Base-by-base conservation (phyloP, 2,329 filamentous ascomycete species). In the Neofusicoccum ribis region DNA sequence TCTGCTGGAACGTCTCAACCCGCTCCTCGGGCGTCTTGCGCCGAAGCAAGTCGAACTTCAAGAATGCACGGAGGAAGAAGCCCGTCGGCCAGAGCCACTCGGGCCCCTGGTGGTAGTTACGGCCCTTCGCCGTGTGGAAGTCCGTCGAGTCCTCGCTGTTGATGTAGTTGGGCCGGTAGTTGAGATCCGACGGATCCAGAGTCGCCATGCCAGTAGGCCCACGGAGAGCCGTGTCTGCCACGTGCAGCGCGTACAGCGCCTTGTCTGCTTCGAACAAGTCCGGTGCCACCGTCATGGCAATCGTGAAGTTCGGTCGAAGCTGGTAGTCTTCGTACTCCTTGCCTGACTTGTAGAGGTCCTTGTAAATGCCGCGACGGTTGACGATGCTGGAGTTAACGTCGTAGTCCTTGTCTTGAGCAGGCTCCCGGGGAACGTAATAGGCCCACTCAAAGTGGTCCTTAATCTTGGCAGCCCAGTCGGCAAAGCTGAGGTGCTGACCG, bases 271-370 rank as follows among this genome's bases (percentile, higher is more conserved):
- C 86, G 76, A 99, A 99, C 14, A 99, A 86, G 31, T 92, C 90
- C 0, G 95, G 92, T 0, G 96, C 93, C 0, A 96, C 94, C 1
- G 90, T 88, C 95, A 99, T 98, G 70, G 94, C 92, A 69, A 99
- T 94, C 37, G 93, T 86, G 80, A 96, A 98, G 80, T 99, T 99
- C 67, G 91, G 85, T 27, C 95, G 91, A 47, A 99, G 86, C 77
- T 99, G 95, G 79, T 99, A 99, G 79, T 99, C 95, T 75, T 98
- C 93, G 74, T 96, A 97, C 76, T 95, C 92, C 78, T 97, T 98
- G 68, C 92, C 92, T 52, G 93, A 96, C 69, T 86, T 88, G 84
- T 97, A 97, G 17, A 98, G 81, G 76, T 99, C 95, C 81, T 99
- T 99, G 87, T 99, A 99, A 74, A 99, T 96, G 67, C 95, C 96